phyloP scores from a whole-genome alignment of 192 early-diverging fungal genomes.

The Coemansia sp. region DNA sequence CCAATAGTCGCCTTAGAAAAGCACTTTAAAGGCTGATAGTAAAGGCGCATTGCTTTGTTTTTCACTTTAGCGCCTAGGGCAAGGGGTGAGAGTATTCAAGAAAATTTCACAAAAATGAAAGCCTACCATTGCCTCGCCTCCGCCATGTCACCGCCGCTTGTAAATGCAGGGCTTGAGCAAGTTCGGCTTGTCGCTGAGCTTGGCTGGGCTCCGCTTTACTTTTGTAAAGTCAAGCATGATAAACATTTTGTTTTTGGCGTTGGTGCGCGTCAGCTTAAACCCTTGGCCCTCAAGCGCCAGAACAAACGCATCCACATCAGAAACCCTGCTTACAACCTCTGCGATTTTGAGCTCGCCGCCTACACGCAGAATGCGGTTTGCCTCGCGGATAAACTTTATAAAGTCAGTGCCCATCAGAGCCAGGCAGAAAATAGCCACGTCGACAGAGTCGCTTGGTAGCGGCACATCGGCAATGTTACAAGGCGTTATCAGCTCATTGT shows the following conservation, averaged over 20 bases:
- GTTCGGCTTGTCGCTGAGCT: slow-evolving; percentile 7
- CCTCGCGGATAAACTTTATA: slow-evolving; percentile 87
- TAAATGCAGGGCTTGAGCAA: slow-evolving; percentile 64
- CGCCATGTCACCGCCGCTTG: slow-evolving; percentile 45
- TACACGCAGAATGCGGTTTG: slow-evolving; percentile 69
- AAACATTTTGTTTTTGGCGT: slow-evolving; percentile 93
- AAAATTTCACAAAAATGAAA: neutral
- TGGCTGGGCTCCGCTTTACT: slow-evolving; percentile 24
- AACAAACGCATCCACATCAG: slow-evolving; percentile 76
- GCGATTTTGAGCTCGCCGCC: slow-evolving; percentile 91
- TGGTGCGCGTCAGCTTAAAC: slow-evolving; percentile 72
- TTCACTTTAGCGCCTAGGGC: too few species aligned
- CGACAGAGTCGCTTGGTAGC: slow-evolving; percentile 60
- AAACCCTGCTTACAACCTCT: slow-evolving; percentile 90
- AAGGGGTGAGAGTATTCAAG: too few species aligned
- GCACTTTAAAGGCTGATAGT: too few species aligned
- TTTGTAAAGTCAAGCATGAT: slow-evolving; percentile 83
- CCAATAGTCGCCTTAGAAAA: too few species aligned
- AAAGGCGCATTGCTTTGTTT: too few species aligned
- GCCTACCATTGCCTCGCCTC: neutral
- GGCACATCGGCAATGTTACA: slow-evolving; percentile 95
- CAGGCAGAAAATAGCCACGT: slow-evolving; percentile 88
- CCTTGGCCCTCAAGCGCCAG: slow-evolving; percentile 67
- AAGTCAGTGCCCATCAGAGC: slow-evolving; percentile 98
- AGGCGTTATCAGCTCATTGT: slow-evolving; percentile 75